Base-by-base conservation (phyloP, 371 early-diverging fungal species). In the Cladochytrium tenue region DNA sequence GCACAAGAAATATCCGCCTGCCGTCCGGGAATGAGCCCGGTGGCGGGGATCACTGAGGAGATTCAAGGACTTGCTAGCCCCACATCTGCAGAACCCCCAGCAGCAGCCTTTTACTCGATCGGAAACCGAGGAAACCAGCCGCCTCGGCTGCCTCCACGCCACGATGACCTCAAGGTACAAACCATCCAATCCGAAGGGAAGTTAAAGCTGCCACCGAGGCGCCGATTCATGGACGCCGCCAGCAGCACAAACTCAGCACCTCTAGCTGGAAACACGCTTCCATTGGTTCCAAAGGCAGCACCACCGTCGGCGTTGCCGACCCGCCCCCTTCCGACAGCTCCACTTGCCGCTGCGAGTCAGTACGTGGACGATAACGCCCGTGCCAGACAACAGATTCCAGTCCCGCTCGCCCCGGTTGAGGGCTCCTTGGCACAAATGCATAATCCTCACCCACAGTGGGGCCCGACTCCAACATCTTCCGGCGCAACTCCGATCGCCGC, bases 351-450 rank as follows among this genome's bases (percentile, higher is more conserved):
- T 20, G 7, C 43, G 43, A 43, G 20, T 13, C 43, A 43, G 20
- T 43, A 20, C 43, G 71, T 77, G 27, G 81, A 81, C 66, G 81
- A 81, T 50, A 71, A 71, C 32, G 67, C 70, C 32, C 58, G 81
- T 23, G 65, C 74, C 43, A 69, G 78, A 74, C 60, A 71, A 59
- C 81, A 81, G 58, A 43, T 59, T 0, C 58, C 64, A 26, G 69
- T 71, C 20, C 62, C 77, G 30, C 64, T 81, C 32, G 59, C 59
- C 7, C n/a, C 35, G 26, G 43, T 43, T 43, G 43, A 43, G 20
- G 43, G 7, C 20, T 43, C 43, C 20, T 43, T 43, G 43, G 43
- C 20, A 20, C 43, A 43, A 20, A 7, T 13, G 43, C 43, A 43
- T 7, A 7, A 43, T 7, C 43, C 43, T 43, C 43, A 43, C n/a